Conservation (phyloP, 352 stramenopile genomes). For the Phytopythium boreale region DNA sequence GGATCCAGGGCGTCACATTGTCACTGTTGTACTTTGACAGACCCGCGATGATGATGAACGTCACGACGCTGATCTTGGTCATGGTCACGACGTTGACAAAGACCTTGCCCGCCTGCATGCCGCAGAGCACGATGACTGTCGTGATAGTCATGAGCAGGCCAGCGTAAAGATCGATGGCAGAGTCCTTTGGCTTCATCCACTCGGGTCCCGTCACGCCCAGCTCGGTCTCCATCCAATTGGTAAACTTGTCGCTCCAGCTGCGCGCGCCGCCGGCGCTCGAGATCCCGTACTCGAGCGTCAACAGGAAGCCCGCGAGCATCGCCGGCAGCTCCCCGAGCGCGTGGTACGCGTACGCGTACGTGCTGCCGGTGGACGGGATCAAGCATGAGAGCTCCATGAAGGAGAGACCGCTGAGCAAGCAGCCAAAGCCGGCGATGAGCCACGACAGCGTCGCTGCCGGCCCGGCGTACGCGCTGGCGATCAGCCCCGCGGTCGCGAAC, state of each 20-base stretch:
- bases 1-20: conserved; percentile 88
- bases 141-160: conserved; percentile 72
- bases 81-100: conserved; percentile 90
- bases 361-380: conserved; percentile 88
- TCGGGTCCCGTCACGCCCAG: conserved; percentile 34
- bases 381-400: conserved; percentile 90
- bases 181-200: conserved; percentile 72
- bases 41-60: conserved; percentile 91
- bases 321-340: conserved; percentile 91
- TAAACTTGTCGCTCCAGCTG: conserved; percentile 94
- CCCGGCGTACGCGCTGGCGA: conserved; percentile 62
- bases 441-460: conserved; percentile 84
- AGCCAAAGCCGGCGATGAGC: conserved; percentile 78
- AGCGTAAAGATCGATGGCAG: conserved; percentile 63
- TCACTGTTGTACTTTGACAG: conserved; percentile 74
- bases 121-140: conserved; percentile 69
- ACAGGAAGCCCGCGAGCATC: conserved; percentile 81
- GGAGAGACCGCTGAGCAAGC: conserved; percentile 77
- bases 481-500: conserved; percentile 83
- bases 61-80: conserved; percentile 88
- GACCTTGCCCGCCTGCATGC: conserved; percentile 86
- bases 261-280: conserved; percentile 89
- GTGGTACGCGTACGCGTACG: conserved; percentile 94
- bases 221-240: conserved; percentile 68
- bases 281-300: conserved; percentile 94